Conservation (phyloP, 805 yeast genomes). For the Nakazawaea wickerhamii region DNA sequence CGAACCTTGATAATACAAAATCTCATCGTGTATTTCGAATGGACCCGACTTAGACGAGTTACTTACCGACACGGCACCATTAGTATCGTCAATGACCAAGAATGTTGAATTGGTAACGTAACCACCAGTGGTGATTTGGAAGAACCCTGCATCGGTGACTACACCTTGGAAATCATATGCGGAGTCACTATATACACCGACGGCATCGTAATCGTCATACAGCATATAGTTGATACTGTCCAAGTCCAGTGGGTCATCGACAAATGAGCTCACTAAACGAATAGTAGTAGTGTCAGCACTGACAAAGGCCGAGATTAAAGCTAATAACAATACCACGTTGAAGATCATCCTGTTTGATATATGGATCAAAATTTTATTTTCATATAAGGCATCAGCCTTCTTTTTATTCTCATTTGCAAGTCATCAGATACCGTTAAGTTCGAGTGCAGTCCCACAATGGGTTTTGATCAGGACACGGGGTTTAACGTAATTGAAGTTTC, state of each 20-base stretch:
- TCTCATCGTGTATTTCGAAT: conserved; percentile 4
- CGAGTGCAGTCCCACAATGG: neutral
- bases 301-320: neutral
- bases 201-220: conserved; percentile 2
- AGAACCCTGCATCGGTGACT: conserved; percentile 7
- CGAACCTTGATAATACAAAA: conserved; percentile 8
- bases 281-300: neutral
- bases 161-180: conserved; percentile 5
- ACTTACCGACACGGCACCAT: conserved; percentile 7
- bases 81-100: conserved; percentile 5
- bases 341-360: too few species aligned
- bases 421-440: neutral
- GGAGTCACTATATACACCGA: conserved; percentile 3
- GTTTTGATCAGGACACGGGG: too few species aligned
- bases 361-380: too few species aligned
- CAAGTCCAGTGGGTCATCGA: conserved; percentile 1
- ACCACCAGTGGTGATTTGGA: conserved; percentile 5
- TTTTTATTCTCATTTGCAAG: too few species aligned
- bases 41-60: conserved; percentile 6
- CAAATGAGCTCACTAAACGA: conserved; percentile 6
- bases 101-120: conserved; percentile 2
- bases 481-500: too few species aligned
- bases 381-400: too few species aligned
- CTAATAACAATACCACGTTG: neutral
- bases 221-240: conserved; percentile 8